phyloP scores from a whole-genome alignment of 208 protist genomes.

The Acanthamoeba culbertsoni region DNA sequence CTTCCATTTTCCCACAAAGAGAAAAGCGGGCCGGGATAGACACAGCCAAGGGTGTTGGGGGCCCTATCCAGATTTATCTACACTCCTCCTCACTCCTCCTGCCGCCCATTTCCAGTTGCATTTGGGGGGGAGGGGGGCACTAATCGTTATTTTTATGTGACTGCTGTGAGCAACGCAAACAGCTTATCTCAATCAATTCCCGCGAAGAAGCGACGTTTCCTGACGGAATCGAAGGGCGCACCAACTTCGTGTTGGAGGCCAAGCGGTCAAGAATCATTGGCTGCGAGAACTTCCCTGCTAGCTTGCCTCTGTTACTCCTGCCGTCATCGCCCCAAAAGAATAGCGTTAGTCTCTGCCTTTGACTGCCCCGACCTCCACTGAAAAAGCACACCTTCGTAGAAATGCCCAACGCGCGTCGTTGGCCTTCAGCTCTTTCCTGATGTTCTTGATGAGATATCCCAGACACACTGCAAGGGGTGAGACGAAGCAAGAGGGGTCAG shows the following conservation, averaged over 20 bases:
- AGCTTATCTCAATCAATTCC: no score
- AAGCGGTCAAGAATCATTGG: background rate
- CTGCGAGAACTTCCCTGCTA: background rate
- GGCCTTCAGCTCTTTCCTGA: conserved; percentile 22
- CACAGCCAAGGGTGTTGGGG: no score
- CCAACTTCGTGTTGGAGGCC: background rate
- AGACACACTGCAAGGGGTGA: background rate
- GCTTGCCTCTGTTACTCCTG: background rate
- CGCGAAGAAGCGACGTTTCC: no score
- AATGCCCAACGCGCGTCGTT: background rate
- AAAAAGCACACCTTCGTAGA: background rate
- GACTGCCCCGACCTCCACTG: no score
- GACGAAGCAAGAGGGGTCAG: background rate
- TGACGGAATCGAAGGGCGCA: background rate
- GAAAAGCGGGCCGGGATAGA: no score
- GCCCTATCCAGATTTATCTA: no score
- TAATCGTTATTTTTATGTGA: no score
- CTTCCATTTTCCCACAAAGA: no score
- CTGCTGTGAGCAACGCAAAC: no score
- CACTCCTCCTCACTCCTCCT: no score
- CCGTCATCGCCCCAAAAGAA: background rate
- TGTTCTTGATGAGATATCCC: background rate
- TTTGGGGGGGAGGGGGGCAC: no score
- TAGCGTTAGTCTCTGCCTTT: background rate
- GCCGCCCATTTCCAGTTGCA: no score